Base-by-base conservation (phyloP, 495 filamentous ascomycete species). In the Aspergillus funiculosus region DNA sequence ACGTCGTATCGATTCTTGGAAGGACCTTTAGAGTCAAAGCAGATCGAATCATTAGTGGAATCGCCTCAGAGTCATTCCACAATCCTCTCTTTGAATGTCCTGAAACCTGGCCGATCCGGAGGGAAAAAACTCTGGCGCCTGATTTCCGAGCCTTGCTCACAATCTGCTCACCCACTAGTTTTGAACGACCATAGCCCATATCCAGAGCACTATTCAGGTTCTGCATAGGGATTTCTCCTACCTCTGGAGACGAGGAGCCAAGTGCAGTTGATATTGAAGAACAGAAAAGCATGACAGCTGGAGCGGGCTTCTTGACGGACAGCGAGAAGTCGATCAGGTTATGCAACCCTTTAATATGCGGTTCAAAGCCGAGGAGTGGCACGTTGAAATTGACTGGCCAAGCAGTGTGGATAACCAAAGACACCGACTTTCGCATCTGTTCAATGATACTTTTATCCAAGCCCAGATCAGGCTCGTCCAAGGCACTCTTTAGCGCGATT, bases 31-130 rank as follows among this genome's bases (percentile, higher is more conserved):
- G 50, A 0, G 74, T 73, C 39, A 72, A 37, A 0, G 74, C 74
- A 15, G 71, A 76, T 15, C 72, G 67, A 5, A 84, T 62, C 38
- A 84, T 75, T 13, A 78, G 51, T 17, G 80, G 76, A 0, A 80
- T 58, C 0, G 73, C 74, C 45, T 84, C 80, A 2, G 59, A 71
- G 34, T 74, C 71, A 53, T 82, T 83, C 80, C 80, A 83, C 0
- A 77, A 44, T 0, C 77, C 79, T 41, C 59, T 56, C 37, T 64
- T 66, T 1, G 63, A 68, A 37, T 68, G 63, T 18, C 79, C 78
- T 2, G 76, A 80, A 11, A 83, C 72, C 52, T 84, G 80, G 0
- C 80, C 80, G 8, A 82, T 76, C 2, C 80, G 67, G 5, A 83
- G 62, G 2, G 78, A 71, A 17, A 67, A 68, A 0, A 73, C 59